These are phyloP conservation scores for Phialophora tarda DNA, from an alignment of 2,329 filamentous ascomycete genomes.

Conservation along the genomic window DNA sequence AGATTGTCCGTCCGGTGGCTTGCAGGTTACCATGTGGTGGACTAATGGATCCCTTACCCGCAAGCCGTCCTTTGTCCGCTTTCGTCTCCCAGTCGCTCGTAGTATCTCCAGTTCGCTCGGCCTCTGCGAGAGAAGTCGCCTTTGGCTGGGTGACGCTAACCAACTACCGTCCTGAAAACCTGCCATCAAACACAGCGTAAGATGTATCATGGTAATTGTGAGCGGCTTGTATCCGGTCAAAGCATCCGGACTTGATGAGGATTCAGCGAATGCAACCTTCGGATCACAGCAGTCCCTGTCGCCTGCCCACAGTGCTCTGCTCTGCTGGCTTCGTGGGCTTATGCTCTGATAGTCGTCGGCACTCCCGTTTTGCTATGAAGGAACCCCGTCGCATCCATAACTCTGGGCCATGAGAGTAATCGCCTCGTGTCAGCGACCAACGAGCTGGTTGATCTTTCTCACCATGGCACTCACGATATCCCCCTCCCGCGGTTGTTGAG, in stretches of 20 bases:
- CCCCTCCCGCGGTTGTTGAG: slow-evolving; percentile 23
- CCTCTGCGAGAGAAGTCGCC: background rate
- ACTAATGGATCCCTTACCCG: background rate
- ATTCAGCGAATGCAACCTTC: slow-evolving; percentile 2
- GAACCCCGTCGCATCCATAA: background rate
- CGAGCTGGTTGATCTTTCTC: background rate
- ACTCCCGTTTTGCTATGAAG: background rate
- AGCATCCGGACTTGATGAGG: slow-evolving; percentile 11
- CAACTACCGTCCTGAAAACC: background rate
- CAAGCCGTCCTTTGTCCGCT: slow-evolving; percentile 5
- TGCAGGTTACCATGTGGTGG: slow-evolving; percentile 11
- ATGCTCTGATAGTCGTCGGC: background rate
- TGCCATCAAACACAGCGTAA: slow-evolving; percentile 7
- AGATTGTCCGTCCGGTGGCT: slow-evolving; percentile 1
- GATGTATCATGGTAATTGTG: slow-evolving; percentile 15
- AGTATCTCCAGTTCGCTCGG: background rate
- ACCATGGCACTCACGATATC: background rate
- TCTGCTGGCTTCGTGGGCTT: background rate
- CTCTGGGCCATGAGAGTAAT: background rate
- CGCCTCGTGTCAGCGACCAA: background rate
- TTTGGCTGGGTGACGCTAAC: slow-evolving; percentile 2
- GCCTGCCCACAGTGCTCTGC: background rate
- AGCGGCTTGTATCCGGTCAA: slow-evolving; percentile 2
- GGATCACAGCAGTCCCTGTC: background rate
- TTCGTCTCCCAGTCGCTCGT: background rate